Evolutionary conservation across 768 basidiomycete species (phyloP).

Genomic region (Lactifluus rugatus): DNA sequence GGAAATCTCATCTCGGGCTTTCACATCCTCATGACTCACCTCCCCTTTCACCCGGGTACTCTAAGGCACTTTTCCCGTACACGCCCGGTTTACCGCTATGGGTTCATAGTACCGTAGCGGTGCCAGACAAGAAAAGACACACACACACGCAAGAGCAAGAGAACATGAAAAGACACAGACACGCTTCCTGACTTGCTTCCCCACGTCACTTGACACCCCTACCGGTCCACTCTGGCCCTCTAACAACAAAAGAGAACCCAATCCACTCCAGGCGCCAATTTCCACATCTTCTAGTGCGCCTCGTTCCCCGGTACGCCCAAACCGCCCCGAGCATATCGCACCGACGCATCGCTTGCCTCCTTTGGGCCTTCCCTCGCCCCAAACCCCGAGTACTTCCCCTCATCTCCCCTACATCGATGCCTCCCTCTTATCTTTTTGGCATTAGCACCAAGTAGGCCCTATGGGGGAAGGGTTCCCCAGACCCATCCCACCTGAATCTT

Average conservation of each 20-base stretch:
- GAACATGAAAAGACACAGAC: neutral
- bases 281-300: slow-evolving; percentile 11
- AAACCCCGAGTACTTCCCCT: slow-evolving; percentile 7
- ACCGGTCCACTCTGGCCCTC: slow-evolving; percentile 4
- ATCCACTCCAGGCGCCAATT: slow-evolving; percentile 6
- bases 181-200: neutral
- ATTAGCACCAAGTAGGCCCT: neutral
- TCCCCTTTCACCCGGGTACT: neutral
- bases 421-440: neutral
- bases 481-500: neutral
- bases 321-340: slow-evolving; percentile 15
- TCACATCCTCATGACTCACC: slow-evolving; percentile 10
- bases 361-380: slow-evolving; percentile 2
- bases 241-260: neutral
- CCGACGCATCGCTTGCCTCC: neutral
- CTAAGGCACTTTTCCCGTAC: neutral
- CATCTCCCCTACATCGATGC: slow-evolving; percentile 1
- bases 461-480: neutral
- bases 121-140: neutral
- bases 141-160: neutral
- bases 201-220: neutral
- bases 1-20: slow-evolving; percentile 16
- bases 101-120: no score
- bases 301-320: slow-evolving; percentile 2
- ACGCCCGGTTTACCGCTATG: neutral